Base-by-base conservation (phyloP, 192 early-diverging fungal species). In the Coemansia sp. region DNA sequence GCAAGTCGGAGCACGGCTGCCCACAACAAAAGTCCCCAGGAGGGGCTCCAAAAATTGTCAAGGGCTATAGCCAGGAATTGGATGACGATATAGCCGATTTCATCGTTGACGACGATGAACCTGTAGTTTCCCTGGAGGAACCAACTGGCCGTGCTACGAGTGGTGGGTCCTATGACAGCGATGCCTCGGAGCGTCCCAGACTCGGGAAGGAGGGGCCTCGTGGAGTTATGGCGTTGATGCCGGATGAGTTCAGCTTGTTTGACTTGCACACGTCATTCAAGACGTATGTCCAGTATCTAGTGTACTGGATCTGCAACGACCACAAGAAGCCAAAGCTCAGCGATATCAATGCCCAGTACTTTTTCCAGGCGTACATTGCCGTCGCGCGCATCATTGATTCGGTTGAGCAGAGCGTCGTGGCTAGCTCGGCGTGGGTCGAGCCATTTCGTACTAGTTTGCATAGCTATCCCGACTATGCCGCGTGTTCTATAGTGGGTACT, bases 251-350 rank as follows among this genome's bases (percentile, higher is more conserved):
- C 37, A 69, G 70, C 70, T 63, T 72, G 43, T 51, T 69, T 16
- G 78, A 81, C 23, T 36, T 81, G 46, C 67, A 55, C 20, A 72
- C 78, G 0, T 81, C 78, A 37, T 81, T 81, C 65, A 81, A 66
- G 50, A 48, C 66, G 1, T 81, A 81, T 24, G 67, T 73, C 48
- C 78, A 81, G 57, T 81, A 81, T 26, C 60, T 81, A 38, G 73
- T 81, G 2, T 58, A 81, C 40, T 81, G 78, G 78, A 69, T 81
- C n/a, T 63, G 66, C 67, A 81, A 73, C n/a, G 63, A 37, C 43
- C 62, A 58, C 21, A 13, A 28, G 2, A 65, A 60, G 50, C 73
- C 64, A 4, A 51, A 9, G 1, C 9, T 75, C 18, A 76, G 58
- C 40, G 33, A 65, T 11, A 40, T 69, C 1, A 59, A 59, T n/a